phyloP scores from a whole-genome alignment of 116 monocot genomes.

The Dioscorea cayenensis region DNA sequence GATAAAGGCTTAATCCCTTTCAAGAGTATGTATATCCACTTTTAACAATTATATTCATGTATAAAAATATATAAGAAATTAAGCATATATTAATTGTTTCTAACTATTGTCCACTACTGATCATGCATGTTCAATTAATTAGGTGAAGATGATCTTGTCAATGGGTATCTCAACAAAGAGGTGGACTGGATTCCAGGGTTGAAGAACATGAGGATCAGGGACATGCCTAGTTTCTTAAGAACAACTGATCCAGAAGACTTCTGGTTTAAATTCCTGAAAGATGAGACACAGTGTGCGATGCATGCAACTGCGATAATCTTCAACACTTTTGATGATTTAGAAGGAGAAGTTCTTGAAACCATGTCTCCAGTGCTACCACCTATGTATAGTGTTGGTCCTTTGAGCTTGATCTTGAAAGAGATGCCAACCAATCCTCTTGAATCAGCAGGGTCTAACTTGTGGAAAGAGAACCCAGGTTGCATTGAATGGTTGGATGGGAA shows the following conservation, averaged over 20 bases:
- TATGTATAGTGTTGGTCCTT: constrained; percentile 11
- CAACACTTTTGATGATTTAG: constrained; percentile 20
- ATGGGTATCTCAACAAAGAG: constrained; percentile 16
- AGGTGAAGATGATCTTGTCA: background rate
- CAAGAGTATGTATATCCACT: background rate
- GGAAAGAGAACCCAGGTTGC: constrained; percentile 7
- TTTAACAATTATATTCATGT: no score
- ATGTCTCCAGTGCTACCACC: constrained; percentile 7
- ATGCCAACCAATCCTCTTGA: no score
- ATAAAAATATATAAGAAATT: no score
- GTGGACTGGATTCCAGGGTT: constrained; percentile 21
- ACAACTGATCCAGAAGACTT: constrained; percentile 12
- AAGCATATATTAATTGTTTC: background rate
- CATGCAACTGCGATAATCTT: constrained; percentile 7
- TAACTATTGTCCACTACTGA: no score
- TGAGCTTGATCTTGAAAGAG: background rate
- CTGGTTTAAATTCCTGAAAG: background rate
- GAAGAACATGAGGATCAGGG: constrained; percentile 3
- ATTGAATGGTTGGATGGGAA: constrained; percentile 1
- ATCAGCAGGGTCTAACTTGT: background rate
- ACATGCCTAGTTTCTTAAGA: constrained; percentile 7
- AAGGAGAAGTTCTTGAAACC: background rate
- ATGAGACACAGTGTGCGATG: background rate
- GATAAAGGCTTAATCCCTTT: background rate
- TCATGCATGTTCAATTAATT: no score